Base-by-base conservation (phyloP, 148 eudicot species). In the Dianthus caryophyllus region DNA sequence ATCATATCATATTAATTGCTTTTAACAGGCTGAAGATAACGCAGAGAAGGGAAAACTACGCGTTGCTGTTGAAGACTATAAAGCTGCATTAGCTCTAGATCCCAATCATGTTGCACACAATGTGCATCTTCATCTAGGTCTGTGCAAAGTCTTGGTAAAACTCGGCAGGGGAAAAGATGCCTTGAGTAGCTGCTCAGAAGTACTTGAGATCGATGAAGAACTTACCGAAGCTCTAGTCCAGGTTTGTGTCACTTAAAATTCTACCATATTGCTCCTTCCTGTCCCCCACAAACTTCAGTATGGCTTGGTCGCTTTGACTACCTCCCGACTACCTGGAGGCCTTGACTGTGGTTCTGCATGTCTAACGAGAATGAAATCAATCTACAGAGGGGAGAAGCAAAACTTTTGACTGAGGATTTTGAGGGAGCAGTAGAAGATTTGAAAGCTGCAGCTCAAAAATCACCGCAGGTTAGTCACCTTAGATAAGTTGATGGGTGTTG, bases 101-200 rank as follows among this genome's bases (percentile, higher is more conserved):
- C 96, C 96, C 44, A 73, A 76, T 73, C 98, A 93, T 75, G 60
- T 80, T 55, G 94, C 91, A 72, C 75, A 89, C 52, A 93, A 93
- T 77, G 85, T 93, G 70, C 83, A 93, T 75, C 94, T 93, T 72
- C 88, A 93, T 75, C 84, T 93, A 76, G 98, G 96, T 56, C 79
- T 93, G 65, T 89, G 98, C 76, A 92, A 92, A 72, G 85, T 87
- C 60, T 81, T 84, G 81, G 96, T 92, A 62, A 83, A 80, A 77
- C 88, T 93, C 68, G 91, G 98, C 60, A 83, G 95, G 74, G 96
- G 96, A 68, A 89, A 87, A 41, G 96, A 93, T 70, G 98, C 98
- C 52, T 61, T 87, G 70, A 76, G 68, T 52, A 85, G 84, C 72
- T 88, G 94, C 73, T 61, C 91, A 27, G 94, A 85, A 75, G 98